These are phyloP conservation scores for Penicillium olsonii DNA, from an alignment of 2,329 filamentous ascomycete genomes.

Conservation along the genomic window DNA sequence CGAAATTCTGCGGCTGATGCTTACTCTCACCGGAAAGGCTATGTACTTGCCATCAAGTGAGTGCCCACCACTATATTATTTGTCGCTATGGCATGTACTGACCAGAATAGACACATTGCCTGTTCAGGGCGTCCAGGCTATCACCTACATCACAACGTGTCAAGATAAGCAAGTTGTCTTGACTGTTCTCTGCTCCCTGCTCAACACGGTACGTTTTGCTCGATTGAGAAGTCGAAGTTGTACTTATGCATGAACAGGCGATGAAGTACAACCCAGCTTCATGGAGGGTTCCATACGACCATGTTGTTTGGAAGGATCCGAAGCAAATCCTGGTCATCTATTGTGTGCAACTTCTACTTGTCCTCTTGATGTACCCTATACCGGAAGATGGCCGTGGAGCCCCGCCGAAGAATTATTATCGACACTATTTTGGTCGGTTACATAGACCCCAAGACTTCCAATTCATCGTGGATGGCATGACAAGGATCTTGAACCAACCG, in stretches of 20 bases:
- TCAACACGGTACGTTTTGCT: constrained; percentile 77
- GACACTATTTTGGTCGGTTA: constrained; percentile 85
- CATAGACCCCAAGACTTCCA: constrained; percentile 97
- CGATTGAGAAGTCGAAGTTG: not conserved
- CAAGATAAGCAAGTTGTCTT: constrained; percentile 89
- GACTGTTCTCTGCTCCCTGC: constrained; percentile 83
- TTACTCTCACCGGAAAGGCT: constrained; percentile 84
- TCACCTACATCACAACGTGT: constrained; percentile 87
- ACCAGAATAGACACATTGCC: constrained; percentile 62
- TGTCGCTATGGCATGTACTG: constrained; percentile 4
- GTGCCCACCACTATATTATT: constrained; percentile 21
- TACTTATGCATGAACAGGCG: constrained; percentile 56
- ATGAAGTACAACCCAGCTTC: constrained; percentile 93
- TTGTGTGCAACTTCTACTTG: constrained; percentile 84
- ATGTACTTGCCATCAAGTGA: constrained; percentile 84
- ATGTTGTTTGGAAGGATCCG: constrained; percentile 85
- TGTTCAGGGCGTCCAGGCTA: constrained; percentile 75
- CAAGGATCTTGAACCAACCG: constrained; percentile 85
- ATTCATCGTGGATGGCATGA: constrained; percentile 94
- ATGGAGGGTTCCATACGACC: constrained; percentile 93
- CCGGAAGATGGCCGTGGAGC: constrained; percentile 69
- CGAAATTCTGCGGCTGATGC: constrained; percentile 81
- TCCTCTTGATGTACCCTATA: constrained; percentile 81
- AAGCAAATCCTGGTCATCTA: constrained; percentile 91
- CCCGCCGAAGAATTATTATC: constrained; percentile 84